These are phyloP conservation scores for Irpex rosettiformis DNA, from an alignment of 1,284 basidiomycete genomes.

Conservation along the genomic window DNA sequence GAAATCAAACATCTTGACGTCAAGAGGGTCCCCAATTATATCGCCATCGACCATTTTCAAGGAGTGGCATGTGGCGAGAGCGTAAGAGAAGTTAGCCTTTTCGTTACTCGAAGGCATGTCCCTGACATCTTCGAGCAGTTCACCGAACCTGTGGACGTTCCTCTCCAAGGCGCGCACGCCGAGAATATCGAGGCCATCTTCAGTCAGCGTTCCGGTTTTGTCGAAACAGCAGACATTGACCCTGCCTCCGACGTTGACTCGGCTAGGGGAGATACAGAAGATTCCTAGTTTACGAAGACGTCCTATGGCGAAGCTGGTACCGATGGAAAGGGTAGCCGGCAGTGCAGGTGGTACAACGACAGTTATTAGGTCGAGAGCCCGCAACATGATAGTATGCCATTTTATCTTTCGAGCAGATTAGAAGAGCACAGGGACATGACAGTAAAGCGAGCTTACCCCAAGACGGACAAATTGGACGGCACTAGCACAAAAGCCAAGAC, in stretches of 20 bases:
- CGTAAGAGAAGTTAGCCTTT: slow-evolving; percentile 86
- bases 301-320: slow-evolving; percentile 92
- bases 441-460: slow-evolving; percentile 48
- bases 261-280: slow-evolving; percentile 95
- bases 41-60: slow-evolving; percentile 90
- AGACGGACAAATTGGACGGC: slow-evolving; percentile 92
- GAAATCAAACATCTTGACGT: slow-evolving; percentile 97
- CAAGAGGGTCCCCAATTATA: slow-evolving; percentile 92
- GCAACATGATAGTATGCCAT: slow-evolving; percentile 89
- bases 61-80: slow-evolving; percentile 94
- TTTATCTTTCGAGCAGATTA: slow-evolving; percentile 53
- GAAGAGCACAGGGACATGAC: slow-evolving; percentile 7
- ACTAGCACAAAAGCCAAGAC: slow-evolving; percentile 84
- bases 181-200: slow-evolving; percentile 96
- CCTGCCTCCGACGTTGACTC: slow-evolving; percentile 96
- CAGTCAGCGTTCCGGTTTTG: slow-evolving; percentile 98
- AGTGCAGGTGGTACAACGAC: slow-evolving; percentile 97
- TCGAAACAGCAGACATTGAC: slow-evolving; percentile 99
- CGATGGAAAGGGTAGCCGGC: slow-evolving; percentile 96
- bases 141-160: slow-evolving; percentile 77
- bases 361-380: slow-evolving; percentile 96
- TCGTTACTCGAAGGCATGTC: slow-evolving; percentile 76
- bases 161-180: slow-evolving; percentile 85
- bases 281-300: slow-evolving; percentile 88
- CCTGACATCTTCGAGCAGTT: slow-evolving; percentile 84